A percentile compares a stretch with the other conserved stretches of the same genome.
These are phyloP conservation scores for Neofusicoccum cordaticola DNA, from an alignment of 2,329 filamentous ascomycete species.

Conservation along the genomic window DNA sequence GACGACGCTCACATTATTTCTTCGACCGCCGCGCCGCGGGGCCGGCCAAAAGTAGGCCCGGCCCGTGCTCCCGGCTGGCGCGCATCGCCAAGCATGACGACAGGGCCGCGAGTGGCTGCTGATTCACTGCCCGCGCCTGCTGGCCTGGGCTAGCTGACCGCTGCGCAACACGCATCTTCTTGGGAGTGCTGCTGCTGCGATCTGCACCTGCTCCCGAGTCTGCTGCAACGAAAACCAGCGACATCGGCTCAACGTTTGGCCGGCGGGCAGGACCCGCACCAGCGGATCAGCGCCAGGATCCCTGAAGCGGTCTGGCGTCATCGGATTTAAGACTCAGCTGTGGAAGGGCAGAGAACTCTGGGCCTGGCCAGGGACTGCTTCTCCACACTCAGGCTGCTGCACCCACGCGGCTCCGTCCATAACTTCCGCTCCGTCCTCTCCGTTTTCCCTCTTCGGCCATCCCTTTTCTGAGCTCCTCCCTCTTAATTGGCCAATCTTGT, in stretches of 20 bases:
- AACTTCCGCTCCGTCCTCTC: neutral
- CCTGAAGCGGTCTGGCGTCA: conserved; percentile 16
- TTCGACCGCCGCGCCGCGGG: neutral
- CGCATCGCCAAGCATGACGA: neutral
- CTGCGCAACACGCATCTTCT: too few species aligned
- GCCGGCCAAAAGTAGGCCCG: conserved; percentile 6
- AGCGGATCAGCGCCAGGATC: conserved; percentile 3
- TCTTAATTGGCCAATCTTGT: neutral
- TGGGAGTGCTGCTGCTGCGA: too few species aligned
- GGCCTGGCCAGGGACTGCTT: neutral
- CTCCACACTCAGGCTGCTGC: neutral
- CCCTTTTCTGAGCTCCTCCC: neutral
- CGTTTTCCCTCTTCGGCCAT: neutral
- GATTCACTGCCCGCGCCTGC: too few species aligned
- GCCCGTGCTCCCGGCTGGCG: neutral
- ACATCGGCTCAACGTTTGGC: neutral
- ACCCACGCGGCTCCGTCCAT: neutral
- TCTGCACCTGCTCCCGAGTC: neutral
- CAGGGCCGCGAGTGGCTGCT: too few species aligned
- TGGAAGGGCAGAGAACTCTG: conserved; percentile 7
- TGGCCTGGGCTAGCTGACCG: too few species aligned
- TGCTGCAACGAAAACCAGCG: neutral
- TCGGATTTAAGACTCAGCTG: neutral
- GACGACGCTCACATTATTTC: conserved; percentile 4
- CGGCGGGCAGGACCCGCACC: neutral